Evolutionary conservation across 371 early-diverging fungal species (phyloP), one percentile per base, ranked within the genome.

Genomic region (Batrachochytrium dendrobatidis): DNA sequence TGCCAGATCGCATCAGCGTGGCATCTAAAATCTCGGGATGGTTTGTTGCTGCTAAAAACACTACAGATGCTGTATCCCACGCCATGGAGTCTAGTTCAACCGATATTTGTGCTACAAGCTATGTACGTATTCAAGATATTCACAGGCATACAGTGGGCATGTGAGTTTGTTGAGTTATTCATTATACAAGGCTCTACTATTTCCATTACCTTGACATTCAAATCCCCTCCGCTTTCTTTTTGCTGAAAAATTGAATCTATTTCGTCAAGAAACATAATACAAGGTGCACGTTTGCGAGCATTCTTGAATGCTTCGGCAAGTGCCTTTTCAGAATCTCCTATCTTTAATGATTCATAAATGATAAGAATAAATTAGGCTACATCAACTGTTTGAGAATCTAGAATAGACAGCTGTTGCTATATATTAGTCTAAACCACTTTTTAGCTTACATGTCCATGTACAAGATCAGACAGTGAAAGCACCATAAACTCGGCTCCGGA

Each of bases 31-130:
- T 65, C 49, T 84, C 84, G 0, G 89, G 90, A 63, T 89, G 86
- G 64, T 95, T 98, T 1, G 98, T 95, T 0, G 98, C 96, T 0
- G 86, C 91, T 35, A 93, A 61, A 2, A 93, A 54, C 8, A 88
- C 77, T 26, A 68, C 53, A 32, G 64, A 62, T 66, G 25, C 75
- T 67, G 49, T 78, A 68, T 1, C 58, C 49, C 56, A 56, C 24
- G 72, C 73, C 44, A 81, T 44, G 12, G 78, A 81, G 67, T 95
- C 95, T 66, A 95, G 73, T 57, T 92, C 88, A n/a, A 90, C 74
- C 35, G 95, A 74, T 34, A 90, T 68, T 68, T 84, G 85, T 3
- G 84, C 80, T 34, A 86, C 81, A 15, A 86, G 72, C 81, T 83
- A 43, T 54, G 26, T 59, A 12, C 18, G 15, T 22, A 53, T 10